Conservation (phyloP, 1,284 basidiomycete species). For the Apiotrichum sp. region DNA sequence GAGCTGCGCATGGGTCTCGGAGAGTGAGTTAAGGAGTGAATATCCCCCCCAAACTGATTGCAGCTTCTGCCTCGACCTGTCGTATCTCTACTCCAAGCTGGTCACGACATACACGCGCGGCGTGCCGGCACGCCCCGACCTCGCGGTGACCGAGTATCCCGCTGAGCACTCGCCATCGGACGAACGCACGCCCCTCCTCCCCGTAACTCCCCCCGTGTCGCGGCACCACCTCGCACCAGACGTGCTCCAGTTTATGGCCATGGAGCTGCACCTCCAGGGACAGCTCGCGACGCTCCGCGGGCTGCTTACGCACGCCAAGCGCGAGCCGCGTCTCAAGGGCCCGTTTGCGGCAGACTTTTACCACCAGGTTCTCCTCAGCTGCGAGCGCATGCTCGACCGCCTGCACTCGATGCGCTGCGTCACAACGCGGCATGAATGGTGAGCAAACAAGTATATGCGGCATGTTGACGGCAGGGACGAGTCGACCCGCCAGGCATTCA, state of each 20-base stretch:
- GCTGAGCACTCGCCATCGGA: background rate
- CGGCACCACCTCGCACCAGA: constrained; percentile 30
- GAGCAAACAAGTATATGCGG: constrained; percentile 28
- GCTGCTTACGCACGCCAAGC: constrained; percentile 76
- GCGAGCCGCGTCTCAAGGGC: constrained; percentile 91
- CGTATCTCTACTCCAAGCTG: constrained; percentile 47
- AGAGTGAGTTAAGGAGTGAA: constrained; percentile 56
- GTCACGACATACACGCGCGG: constrained; percentile 37
- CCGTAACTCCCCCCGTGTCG: background rate
- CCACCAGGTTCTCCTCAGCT: constrained; percentile 70
- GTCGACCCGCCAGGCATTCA: constrained; percentile 67
- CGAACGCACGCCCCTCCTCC: constrained; percentile 11
- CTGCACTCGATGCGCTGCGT: constrained; percentile 94
- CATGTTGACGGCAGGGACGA: constrained; percentile 24
- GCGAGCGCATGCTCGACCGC: constrained; percentile 78
- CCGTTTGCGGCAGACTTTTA: constrained; percentile 81
- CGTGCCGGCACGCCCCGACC: constrained; percentile 11
- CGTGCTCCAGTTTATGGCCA: constrained; percentile 81
- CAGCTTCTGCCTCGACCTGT: constrained; percentile 47
- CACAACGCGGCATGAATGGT: constrained; percentile 89
- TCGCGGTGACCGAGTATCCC: background rate
- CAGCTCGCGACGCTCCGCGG: constrained; percentile 76
- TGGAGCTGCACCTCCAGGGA: constrained; percentile 90
- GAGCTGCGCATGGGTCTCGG: constrained; percentile 78
- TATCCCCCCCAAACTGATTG: background rate